These are phyloP conservation scores for Yarrowia porcina DNA, from an alignment of 805 yeast genomes.

Conservation along the genomic window DNA sequence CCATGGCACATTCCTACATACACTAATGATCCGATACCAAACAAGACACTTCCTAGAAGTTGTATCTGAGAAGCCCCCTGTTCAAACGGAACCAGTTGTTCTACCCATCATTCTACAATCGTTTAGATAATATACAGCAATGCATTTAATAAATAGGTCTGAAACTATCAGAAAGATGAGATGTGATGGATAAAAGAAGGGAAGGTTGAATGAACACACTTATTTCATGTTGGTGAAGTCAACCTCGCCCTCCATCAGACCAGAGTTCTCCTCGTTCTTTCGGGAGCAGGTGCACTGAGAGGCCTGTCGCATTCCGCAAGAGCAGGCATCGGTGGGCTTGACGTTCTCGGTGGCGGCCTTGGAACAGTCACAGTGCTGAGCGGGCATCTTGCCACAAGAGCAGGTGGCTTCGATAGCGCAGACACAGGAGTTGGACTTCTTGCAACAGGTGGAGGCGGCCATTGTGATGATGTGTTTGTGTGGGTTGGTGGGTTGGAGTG, in stretches of 20 bases:
- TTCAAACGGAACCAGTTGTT: no score
- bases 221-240: slow-evolving; percentile 51
- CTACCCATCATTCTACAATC: no score
- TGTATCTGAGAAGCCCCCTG: no score
- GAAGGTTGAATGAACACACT: neutral
- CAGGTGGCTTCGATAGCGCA: slow-evolving; percentile 63
- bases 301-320: slow-evolving; percentile 57
- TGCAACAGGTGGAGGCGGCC: slow-evolving; percentile 38
- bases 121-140: no score
- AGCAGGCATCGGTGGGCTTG: slow-evolving; percentile 48
- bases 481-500: neutral
- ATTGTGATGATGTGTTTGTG: neutral
- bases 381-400: slow-evolving; percentile 62
- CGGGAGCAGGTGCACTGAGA: slow-evolving; percentile 56
- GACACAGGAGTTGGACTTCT: slow-evolving; percentile 48
- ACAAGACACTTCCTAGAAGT: no score
- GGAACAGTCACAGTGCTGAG: slow-evolving; percentile 54
- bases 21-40: no score
- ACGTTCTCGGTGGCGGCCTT: slow-evolving; percentile 52
- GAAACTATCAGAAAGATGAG: neutral
- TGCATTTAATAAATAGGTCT: slow-evolving; percentile 6
- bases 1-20: no score
- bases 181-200: neutral
- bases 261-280: slow-evolving; percentile 32
- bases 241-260: slow-evolving; percentile 53